Percentiles rank a stretch among this genome's conserved stretches.
phyloP scores from a whole-genome alignment of 139 green algal genomes.

The Chlamydomonas urium region DNA sequence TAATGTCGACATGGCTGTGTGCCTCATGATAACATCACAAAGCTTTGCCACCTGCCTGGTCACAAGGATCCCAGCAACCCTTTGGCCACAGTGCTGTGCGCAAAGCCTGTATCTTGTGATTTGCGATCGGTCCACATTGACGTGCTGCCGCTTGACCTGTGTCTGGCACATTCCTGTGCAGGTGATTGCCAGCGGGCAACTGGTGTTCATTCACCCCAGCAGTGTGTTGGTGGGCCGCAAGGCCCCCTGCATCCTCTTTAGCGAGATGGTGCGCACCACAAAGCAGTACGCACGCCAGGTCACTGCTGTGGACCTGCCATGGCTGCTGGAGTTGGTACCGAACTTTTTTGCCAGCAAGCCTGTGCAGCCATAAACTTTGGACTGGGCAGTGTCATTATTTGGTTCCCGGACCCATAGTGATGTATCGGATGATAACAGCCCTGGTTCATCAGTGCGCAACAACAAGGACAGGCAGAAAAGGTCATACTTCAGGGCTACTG shows the following conservation, averaged over 20 bases:
- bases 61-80: background rate
- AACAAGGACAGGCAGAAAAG: too few relatives aligned
- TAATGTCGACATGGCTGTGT: too few relatives aligned
- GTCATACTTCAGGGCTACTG: too few relatives aligned
- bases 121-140: too few relatives aligned
- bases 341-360: constrained; percentile 53
- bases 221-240: constrained; percentile 58
- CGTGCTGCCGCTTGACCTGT: too few relatives aligned
- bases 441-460: too few relatives aligned
- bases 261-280: constrained; percentile 70
- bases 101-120: too few relatives aligned
- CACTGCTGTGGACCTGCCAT: constrained; percentile 56
- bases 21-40: background rate
- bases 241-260: constrained; percentile 75
- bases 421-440: too few relatives aligned
- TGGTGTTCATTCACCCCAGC: constrained; percentile 78
- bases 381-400: background rate
- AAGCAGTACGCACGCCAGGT: constrained; percentile 68
- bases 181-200: constrained; percentile 64
- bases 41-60: background rate
- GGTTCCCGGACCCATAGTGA: too few relatives aligned
- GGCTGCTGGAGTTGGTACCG: constrained; percentile 77
- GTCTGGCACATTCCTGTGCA: constrained; percentile 12
- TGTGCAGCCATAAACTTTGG: background rate
- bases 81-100: too few relatives aligned